A percentile compares a stretch with the other conserved stretches of the same genome.
These are phyloP conservation scores for Aspergillus quadrilineatus DNA, from an alignment of 2,329 filamentous ascomycete species.

Conservation along the genomic window DNA sequence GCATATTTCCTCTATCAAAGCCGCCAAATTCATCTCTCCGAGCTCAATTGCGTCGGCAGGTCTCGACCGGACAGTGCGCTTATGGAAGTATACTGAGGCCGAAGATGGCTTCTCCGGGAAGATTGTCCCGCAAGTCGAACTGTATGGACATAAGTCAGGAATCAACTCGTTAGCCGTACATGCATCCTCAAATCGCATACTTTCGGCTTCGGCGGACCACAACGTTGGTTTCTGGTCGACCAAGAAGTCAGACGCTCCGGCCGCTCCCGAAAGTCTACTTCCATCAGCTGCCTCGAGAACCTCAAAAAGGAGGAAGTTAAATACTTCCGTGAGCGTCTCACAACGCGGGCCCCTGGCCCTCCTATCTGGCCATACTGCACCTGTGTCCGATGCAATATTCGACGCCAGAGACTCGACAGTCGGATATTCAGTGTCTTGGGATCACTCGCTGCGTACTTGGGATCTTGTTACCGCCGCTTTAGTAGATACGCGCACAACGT, in stretches of 20 bases:
- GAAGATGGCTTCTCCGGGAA: constrained; percentile 59
- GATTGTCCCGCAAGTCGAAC: constrained; percentile 72
- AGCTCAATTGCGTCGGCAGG: constrained; percentile 78
- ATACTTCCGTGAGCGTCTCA: constrained; percentile 56
- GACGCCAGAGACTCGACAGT: constrained; percentile 81
- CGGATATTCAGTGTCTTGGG: constrained; percentile 86
- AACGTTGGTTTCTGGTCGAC: constrained; percentile 86
- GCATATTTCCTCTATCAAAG: constrained; percentile 74
- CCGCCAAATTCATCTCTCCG: constrained; percentile 78
- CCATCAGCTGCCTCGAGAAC: constrained; percentile 62
- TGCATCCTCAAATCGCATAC: constrained; percentile 69
- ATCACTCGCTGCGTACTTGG: constrained; percentile 87
- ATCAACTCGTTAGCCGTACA: constrained; percentile 76
- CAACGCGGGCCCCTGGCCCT: constrained; percentile 78
- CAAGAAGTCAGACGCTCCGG: constrained; percentile 71
- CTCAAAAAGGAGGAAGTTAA: constrained; percentile 75
- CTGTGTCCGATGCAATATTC: constrained; percentile 79
- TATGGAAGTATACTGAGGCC: constrained; percentile 83
- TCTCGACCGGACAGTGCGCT: constrained; percentile 77
- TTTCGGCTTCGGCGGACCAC: constrained; percentile 83
- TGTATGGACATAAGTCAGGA: constrained; percentile 76
- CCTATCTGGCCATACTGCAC: constrained; percentile 68
- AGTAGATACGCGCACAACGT: constrained; percentile 79
- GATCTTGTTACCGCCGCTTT: constrained; percentile 78
- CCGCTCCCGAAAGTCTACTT: constrained; percentile 68